Conservation (phyloP, 371 early-diverging fungal species). For the Umbelopsis sp. region DNA sequence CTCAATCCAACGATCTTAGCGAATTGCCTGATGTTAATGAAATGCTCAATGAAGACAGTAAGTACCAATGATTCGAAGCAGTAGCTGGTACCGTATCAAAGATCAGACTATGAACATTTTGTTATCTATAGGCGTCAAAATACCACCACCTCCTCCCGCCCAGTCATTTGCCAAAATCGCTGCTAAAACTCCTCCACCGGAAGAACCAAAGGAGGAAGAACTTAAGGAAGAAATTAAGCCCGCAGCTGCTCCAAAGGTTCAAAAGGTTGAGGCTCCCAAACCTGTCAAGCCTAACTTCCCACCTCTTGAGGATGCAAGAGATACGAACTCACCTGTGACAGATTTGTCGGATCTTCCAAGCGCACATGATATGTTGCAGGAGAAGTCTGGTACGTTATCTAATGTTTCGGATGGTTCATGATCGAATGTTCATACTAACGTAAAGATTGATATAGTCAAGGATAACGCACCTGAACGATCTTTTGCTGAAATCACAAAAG, state of each 20-base stretch:
- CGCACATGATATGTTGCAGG: conserved; percentile 45
- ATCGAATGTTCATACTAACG: background rate
- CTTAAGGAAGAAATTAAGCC: background rate
- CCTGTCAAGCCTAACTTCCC: conserved; percentile 3
- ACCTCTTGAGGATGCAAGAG: background rate
- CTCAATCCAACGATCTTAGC: conserved; percentile 26
- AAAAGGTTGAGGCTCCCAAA: no score
- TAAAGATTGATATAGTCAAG: background rate
- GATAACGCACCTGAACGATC: conserved; percentile 22
- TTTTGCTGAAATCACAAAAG: conserved; percentile 42
- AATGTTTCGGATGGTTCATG: background rate
- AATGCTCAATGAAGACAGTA: conserved; percentile 33
- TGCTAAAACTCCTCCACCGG: conserved; percentile 34
- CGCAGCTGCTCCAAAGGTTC: conserved; percentile 6
- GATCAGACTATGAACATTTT: background rate
- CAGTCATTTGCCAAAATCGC: conserved; percentile 48
- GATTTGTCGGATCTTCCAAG: conserved; percentile 41
- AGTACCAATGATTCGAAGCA: conserved; percentile 22
- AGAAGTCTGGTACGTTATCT: conserved; percentile 34
- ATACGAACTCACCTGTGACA: background rate
- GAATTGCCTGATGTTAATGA: conserved; percentile 48
- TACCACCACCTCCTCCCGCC: conserved; percentile 39
- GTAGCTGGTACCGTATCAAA: background rate
- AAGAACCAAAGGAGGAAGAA: conserved; percentile 18
- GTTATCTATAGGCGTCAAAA: conserved; percentile 25